Percentiles rank a stretch among this genome's conserved stretches.
Evolutionary conservation across 257 asterid genomes (phyloP).

Genomic region (Oldenlandia corymbosa): DNA sequence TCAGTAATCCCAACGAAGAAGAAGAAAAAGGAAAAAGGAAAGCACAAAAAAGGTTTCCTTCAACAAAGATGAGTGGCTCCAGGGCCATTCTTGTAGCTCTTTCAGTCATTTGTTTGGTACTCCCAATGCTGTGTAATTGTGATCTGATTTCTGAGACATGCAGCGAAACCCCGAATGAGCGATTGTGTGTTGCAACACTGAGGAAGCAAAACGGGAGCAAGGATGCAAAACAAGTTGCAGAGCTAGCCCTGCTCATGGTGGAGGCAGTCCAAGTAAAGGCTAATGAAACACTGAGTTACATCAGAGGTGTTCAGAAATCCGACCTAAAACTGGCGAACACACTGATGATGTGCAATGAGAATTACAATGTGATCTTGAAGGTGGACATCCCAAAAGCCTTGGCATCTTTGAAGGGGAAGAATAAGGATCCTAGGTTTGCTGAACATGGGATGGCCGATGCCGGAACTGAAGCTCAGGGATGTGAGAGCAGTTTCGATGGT

Average conservation of each 20-base stretch:
- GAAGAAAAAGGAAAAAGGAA: no score
- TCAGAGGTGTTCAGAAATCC: background rate
- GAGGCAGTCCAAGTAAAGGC: slow-evolving; percentile 10
- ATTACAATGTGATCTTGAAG: slow-evolving; percentile 4
- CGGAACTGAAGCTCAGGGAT: slow-evolving; percentile 43
- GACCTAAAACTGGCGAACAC: background rate
- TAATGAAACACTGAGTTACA: background rate
- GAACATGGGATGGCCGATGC: slow-evolving; percentile 52
- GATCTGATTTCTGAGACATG: slow-evolving; percentile 10
- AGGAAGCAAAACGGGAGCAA: slow-evolving; percentile 4
- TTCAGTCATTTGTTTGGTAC: background rate
- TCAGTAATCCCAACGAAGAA: no score
- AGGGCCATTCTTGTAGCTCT: background rate
- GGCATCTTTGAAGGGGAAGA: slow-evolving; percentile 31
- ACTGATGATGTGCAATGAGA: slow-evolving; percentile 13
- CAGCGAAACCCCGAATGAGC: slow-evolving; percentile 6
- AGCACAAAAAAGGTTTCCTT: background rate
- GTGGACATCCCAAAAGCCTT: slow-evolving; percentile 38
- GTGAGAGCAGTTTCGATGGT: slow-evolving; percentile 33
- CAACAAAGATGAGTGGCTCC: background rate
- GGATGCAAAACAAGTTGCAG: background rate
- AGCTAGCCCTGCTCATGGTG: slow-evolving; percentile 2
- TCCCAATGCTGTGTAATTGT: slow-evolving; percentile 1
- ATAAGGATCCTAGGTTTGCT: slow-evolving; percentile 50
- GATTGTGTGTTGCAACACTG: slow-evolving; percentile 1